phyloP scores from a whole-genome alignment of 495 filamentous ascomycete species.

The Trichocladium uniseriatum region DNA sequence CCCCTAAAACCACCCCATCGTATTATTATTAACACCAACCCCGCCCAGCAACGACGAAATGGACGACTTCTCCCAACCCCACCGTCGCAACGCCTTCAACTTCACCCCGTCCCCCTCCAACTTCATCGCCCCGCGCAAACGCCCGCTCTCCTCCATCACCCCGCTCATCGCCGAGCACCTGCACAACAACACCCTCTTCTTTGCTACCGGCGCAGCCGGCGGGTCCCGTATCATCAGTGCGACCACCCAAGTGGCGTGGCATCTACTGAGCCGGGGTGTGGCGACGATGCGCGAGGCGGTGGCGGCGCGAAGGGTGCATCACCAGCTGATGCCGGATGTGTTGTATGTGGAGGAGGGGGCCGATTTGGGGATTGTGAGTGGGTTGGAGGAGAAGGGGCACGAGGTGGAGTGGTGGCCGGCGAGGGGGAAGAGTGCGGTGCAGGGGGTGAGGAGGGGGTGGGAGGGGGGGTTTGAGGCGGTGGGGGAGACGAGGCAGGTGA shows the following conservation, averaged over 20 bases:
- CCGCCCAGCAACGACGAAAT: conserved; percentile 66
- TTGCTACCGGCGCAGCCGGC: conserved; percentile 69
- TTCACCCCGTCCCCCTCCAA: conserved; percentile 72
- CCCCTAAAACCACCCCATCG: no score
- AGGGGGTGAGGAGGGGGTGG: conserved; percentile 53
- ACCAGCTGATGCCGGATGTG: conserved; percentile 69
- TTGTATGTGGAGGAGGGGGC: conserved; percentile 62
- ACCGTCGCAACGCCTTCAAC: conserved; percentile 66
- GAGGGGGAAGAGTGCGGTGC: conserved; percentile 57
- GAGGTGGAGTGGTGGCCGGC: conserved; percentile 64
- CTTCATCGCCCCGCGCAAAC: conserved; percentile 71
- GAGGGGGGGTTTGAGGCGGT: conserved; percentile 57
- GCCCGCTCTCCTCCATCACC: conserved; percentile 71
- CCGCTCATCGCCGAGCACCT: conserved; percentile 61
- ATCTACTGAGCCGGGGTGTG: conserved; percentile 58
- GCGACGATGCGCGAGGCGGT: conserved; percentile 50
- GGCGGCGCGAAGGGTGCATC: conserved; percentile 61
- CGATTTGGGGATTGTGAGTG: conserved; percentile 55
- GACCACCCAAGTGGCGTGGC: conserved; percentile 65
- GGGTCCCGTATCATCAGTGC: conserved; percentile 84
- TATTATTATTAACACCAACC: background rate
- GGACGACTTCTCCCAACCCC: conserved; percentile 85
- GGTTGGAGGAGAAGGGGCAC: conserved; percentile 54
- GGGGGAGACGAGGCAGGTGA: conserved; percentile 65
- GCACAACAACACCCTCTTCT: conserved; percentile 55